A percentile compares a stretch with the other conserved stretches of the same genome.
Conservation (phyloP, 768 basidiomycete species). For the Ramaria sp. region DNA sequence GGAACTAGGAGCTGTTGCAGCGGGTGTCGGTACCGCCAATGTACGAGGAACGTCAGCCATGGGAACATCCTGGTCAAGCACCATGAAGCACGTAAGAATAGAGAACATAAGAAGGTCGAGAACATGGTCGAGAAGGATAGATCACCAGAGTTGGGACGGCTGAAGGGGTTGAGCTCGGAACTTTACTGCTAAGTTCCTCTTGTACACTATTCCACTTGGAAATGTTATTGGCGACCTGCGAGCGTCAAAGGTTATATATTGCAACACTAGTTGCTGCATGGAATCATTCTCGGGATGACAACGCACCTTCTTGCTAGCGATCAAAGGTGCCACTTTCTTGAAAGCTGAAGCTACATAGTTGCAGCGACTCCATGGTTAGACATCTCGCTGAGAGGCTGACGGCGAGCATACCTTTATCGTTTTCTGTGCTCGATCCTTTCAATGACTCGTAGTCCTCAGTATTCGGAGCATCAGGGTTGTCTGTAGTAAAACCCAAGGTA, state of each 20-base stretch:
- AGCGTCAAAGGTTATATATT: background rate
- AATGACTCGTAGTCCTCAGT: conserved; percentile 30
- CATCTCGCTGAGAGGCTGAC: background rate
- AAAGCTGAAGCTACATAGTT: conserved; percentile 22
- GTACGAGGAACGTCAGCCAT: conserved; percentile 9
- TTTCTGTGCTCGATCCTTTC: conserved; percentile 19
- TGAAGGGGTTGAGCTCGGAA: conserved; percentile 15
- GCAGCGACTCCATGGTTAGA: background rate
- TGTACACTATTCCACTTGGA: conserved; percentile 97
- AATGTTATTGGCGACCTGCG: conserved; percentile 80
- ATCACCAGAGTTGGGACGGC: conserved; percentile 17
- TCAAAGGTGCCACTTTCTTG: conserved; percentile 72
- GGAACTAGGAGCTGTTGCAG: conserved; percentile 19
- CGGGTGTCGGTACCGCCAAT: conserved; percentile 17
- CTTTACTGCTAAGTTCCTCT: conserved; percentile 59
- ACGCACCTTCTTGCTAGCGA: conserved; percentile 75
- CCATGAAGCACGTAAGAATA: conserved; percentile 13
- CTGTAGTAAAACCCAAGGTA: conserved; percentile 61
- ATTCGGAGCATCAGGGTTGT: conserved; percentile 29
- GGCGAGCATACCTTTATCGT: conserved; percentile 39
- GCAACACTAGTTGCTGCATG: background rate
- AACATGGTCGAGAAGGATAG: conserved; percentile 12
- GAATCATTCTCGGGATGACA: background rate
- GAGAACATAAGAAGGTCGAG: conserved; percentile 11
- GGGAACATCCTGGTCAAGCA: conserved; percentile 11